Conservation (phyloP, 768 basidiomycete genomes). For the Leccinum fibrillosum region DNA sequence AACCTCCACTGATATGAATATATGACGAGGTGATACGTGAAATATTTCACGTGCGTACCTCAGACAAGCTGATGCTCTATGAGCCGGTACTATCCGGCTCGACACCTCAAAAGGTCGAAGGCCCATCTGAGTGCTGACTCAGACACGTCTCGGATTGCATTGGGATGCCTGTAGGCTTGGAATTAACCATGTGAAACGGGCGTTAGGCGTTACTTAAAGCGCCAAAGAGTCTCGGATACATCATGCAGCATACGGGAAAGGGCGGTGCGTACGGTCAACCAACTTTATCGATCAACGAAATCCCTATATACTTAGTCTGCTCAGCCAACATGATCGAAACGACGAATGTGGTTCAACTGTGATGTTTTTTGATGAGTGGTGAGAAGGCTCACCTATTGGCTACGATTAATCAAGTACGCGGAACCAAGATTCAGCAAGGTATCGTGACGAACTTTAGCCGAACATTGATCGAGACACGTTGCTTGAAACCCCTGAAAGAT, state of each 20-base stretch:
- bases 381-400: conserved; percentile 12
- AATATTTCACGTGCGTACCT: not conserved
- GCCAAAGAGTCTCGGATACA: too few relatives aligned
- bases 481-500: conserved; percentile 1
- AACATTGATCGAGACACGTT: not conserved
- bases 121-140: not conserved
- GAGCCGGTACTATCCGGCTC: not conserved
- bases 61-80: not conserved
- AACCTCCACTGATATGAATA: not conserved
- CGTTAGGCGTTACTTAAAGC: not conserved
- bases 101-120: not conserved
- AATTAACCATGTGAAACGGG: not conserved
- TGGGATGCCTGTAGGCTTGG: not conserved
- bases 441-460: conserved; percentile 16
- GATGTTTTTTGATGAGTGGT: not conserved
- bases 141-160: not conserved
- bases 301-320: not conserved
- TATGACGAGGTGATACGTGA: not conserved
- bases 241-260: not conserved
- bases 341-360: conserved; percentile 2
- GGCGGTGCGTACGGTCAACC: not conserved
- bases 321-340: conserved; percentile 10
- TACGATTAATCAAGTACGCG: conserved; percentile 1
- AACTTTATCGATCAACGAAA: conserved; percentile 20
- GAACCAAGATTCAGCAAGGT: not conserved